Base-by-base conservation (phyloP, 495 filamentous ascomycete species). In the Penicillium roqueforti region DNA sequence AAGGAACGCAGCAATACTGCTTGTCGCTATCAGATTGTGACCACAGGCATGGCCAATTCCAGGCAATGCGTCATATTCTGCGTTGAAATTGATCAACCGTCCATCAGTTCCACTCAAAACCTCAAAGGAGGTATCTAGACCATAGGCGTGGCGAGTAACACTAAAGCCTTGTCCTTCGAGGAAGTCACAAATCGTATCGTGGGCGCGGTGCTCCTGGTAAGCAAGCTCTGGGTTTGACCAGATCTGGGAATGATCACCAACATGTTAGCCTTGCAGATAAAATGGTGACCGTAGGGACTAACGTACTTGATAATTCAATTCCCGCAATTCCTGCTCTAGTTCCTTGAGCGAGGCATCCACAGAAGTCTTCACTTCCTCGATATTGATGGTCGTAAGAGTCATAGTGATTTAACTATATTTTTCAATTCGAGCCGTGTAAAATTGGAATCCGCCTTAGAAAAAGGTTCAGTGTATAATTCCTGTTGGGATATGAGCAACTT, bases 11-110 rank as follows among this genome's bases (percentile, higher is more conserved):
- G 80, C 75, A 10, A 87, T 64, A 3, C 84, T 86, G 19, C 78
- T 78, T 0, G 76, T 85, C 6, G 84, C 79, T 54, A 87, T 88
- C 1, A 88, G 79, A 50, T 87, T 87, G 66, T 87, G 85, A 6
- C 85, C 84, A 51, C 84, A 87, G 0, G 83, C 83, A 58, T 88
- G 85, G 32, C 83, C 85, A 34, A 87, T 80, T 3, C 60, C 72
- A 0, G 82, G 82, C 18, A 84, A 69, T 0, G 81, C 80, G 54
- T 84, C 81, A 38, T 76, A 76, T 61, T 78, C 75, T 1, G 72
- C 75, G 46, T 75, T 75, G 65, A 76, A 75, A 40, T 72, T 75
- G 54, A 76, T 60, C 38, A 72, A 50, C 0, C 72, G 73, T 0
- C 77, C 71, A 0, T 70, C 69, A 10, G 65, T 67, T n/a, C 74